These are phyloP conservation scores for Candida cerambycidarum DNA, from an alignment of 805 yeast genomes.

Conservation along the genomic window DNA sequence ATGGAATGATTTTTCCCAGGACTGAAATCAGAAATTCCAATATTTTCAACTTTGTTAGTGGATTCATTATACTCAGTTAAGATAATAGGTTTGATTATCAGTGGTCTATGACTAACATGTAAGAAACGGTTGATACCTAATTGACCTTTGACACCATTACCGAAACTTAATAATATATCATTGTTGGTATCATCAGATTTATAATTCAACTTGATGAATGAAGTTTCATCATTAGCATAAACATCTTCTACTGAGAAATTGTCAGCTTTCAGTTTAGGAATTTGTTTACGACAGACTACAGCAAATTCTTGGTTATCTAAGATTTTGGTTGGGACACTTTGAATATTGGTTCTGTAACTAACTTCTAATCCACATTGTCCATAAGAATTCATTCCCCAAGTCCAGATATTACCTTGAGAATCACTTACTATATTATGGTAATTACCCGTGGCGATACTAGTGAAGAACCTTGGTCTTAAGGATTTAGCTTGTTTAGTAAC, in stretches of 20 bases:
- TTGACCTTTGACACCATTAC: constrained; percentile 84
- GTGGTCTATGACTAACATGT: constrained; percentile 72
- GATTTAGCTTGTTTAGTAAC: constrained; percentile 20
- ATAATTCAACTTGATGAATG: constrained; percentile 29
- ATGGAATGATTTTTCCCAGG: constrained; percentile 68
- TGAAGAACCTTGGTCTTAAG: constrained; percentile 45
- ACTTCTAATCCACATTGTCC: constrained; percentile 85
- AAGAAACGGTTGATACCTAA: constrained; percentile 75
- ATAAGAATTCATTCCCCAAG: constrained; percentile 80
- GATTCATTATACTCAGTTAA: constrained; percentile 57
- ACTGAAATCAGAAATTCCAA: constrained; percentile 52
- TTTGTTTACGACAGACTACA: constrained; percentile 26
- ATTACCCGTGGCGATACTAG: constrained; percentile 68
- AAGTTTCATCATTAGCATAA: constrained; percentile 64
- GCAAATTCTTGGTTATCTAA: constrained; percentile 17
- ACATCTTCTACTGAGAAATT: constrained; percentile 33
- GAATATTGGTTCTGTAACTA: constrained; percentile 60
- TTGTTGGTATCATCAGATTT: constrained; percentile 18
- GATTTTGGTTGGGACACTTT: constrained; percentile 60
- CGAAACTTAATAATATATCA: constrained; percentile 59
- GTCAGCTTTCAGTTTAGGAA: constrained; percentile 32
- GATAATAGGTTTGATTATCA: constrained; percentile 50
- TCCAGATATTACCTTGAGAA: constrained; percentile 64
- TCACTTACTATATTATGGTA: constrained; percentile 74
- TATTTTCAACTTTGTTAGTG: constrained; percentile 37